phyloP scores from a whole-genome alignment of 129 eudicot genomes.

The Calendula officinalis region DNA sequence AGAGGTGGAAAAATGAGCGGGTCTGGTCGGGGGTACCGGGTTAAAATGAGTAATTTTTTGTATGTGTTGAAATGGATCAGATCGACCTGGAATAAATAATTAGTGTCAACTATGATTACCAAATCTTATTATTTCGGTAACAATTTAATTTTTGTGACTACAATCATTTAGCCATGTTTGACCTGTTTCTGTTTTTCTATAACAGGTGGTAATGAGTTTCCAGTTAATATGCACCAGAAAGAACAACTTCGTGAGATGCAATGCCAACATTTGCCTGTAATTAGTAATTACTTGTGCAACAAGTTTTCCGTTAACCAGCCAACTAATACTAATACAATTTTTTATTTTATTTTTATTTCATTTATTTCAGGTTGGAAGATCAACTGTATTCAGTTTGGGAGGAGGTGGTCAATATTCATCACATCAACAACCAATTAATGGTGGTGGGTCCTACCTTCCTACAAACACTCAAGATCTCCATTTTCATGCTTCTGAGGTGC shows the following conservation, averaged over 20 bases:
- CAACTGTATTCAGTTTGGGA: slow-evolving; percentile 66
- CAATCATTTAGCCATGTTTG: too few relatives aligned
- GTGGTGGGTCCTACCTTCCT: slow-evolving; percentile 59
- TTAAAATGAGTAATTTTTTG: too few relatives aligned
- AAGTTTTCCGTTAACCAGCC: slow-evolving; percentile 13
- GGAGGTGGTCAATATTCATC: slow-evolving; percentile 59
- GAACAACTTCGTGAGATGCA: slow-evolving; percentile 88
- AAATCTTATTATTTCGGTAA: too few relatives aligned
- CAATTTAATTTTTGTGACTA: too few relatives aligned
- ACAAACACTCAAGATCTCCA: slow-evolving; percentile 71
- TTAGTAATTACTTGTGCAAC: background rate
- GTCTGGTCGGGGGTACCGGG: too few relatives aligned
- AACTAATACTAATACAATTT: background rate
- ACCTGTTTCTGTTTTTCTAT: too few relatives aligned
- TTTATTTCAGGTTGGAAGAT: slow-evolving; percentile 69
- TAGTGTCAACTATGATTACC: too few relatives aligned
- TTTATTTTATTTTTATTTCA: background rate
- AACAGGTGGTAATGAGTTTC: slow-evolving; percentile 63
- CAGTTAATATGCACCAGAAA: slow-evolving; percentile 62
- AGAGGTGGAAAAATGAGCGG: too few relatives aligned
- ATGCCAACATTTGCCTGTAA: slow-evolving; percentile 68
- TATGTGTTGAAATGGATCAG: too few relatives aligned
- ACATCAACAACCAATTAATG: slow-evolving; percentile 65
- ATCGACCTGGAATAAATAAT: too few relatives aligned
- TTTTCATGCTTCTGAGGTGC: slow-evolving; percentile 74